phyloP scores from a whole-genome alignment of 2,329 filamentous ascomycete species.

The Ramularia endophylla region DNA sequence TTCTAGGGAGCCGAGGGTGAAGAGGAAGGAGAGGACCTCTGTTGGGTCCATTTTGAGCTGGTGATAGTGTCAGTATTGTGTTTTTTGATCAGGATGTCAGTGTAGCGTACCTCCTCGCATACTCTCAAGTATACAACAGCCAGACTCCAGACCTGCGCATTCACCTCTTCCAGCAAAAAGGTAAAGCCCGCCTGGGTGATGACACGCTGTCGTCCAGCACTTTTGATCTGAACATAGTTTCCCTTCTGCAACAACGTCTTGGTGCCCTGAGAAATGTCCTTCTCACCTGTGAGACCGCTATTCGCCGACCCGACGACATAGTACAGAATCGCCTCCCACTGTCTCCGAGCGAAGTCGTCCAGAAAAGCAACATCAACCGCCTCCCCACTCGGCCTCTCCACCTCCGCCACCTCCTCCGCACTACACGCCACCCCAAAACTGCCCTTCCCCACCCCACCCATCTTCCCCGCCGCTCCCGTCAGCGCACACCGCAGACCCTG shows the following conservation, averaged over 20 bases:
- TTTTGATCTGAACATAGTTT: constrained; percentile 60
- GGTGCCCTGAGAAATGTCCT: constrained; percentile 60
- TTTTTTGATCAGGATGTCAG: background rate
- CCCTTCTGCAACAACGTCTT: constrained; percentile 78
- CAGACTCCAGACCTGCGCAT: constrained; percentile 94
- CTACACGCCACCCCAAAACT: constrained; percentile 85
- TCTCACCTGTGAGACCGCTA: constrained; percentile 43
- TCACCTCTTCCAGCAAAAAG: constrained; percentile 89
- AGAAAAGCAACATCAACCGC: constrained; percentile 66
- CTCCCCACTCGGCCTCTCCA: constrained; percentile 54
- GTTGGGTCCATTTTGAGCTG: constrained; percentile 73
- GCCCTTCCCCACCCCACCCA: constrained; percentile 72
- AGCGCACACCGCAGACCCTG: constrained; percentile 78
- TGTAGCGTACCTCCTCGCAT: constrained; percentile 41
- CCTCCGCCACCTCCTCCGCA: constrained; percentile 54
- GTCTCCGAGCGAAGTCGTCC: constrained; percentile 76
- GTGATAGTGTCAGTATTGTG: constrained; percentile 6
- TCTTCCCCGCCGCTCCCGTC: constrained; percentile 40
- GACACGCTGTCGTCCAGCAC: constrained; percentile 35
- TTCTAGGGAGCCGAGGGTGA: constrained; percentile 88
- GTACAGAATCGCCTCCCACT: constrained; percentile 95
- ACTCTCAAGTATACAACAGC: constrained; percentile 89
- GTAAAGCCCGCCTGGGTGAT: constrained; percentile 94
- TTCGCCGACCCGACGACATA: constrained; percentile 79
- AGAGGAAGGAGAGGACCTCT: constrained; percentile 92